A percentile compares a stretch with the other conserved stretches of the same genome.
phyloP scores from a whole-genome alignment of 331 rosid species.

The Quercus lobata region DNA sequence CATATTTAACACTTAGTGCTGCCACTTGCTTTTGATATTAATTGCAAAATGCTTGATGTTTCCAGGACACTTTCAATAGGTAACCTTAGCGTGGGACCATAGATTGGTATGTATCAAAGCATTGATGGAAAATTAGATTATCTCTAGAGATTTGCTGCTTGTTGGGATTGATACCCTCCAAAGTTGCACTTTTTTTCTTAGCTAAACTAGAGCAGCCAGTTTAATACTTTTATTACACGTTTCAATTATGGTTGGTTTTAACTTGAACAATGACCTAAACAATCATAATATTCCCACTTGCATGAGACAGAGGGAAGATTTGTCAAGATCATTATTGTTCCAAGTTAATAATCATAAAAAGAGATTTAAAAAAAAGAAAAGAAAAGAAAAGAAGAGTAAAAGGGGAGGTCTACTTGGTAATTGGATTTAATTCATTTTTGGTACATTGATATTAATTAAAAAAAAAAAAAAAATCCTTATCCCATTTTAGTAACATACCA shows the following conservation, averaged over 20 bases:
- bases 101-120: conserved; percentile 37
- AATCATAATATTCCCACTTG: neutral
- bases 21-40: conserved; percentile 47
- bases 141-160: conserved; percentile 43
- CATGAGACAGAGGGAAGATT: too few species aligned
- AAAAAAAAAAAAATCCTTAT: too few species aligned
- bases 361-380: too few species aligned
- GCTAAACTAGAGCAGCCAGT: neutral
- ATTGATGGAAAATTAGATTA: conserved; percentile 31
- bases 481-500: too few species aligned
- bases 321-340: too few species aligned
- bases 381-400: too few species aligned
- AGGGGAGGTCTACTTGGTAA: too few species aligned
- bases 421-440: too few species aligned
- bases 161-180: conserved; percentile 33
- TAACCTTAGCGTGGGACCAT: conserved; percentile 18
- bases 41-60: conserved; percentile 6
- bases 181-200: conserved; percentile 39
- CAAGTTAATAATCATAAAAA: too few species aligned
- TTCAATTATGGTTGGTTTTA: neutral
- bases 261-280: neutral
- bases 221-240: conserved; percentile 33
- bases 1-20: conserved; percentile 50
- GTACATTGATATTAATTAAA: too few species aligned
- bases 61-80: conserved; percentile 8